Evolutionary conservation across 2,329 filamentous ascomycete species (phyloP), one percentile per base, ranked within the genome.

Genomic region (Coniochaeta sp.): DNA sequence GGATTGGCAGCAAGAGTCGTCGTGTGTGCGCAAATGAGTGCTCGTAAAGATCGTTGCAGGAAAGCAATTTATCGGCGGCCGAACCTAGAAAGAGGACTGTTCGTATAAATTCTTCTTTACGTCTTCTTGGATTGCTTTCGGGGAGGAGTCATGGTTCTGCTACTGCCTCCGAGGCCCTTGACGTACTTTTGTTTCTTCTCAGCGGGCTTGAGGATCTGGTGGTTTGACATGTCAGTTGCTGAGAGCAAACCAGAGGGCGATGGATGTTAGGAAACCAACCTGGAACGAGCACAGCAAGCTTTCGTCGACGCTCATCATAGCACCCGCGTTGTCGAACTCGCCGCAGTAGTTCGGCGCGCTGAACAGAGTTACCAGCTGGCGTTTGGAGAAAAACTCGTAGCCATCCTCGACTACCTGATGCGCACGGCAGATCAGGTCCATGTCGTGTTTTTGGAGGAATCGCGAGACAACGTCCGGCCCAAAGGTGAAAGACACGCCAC

Each of bases 181-280:
- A 96, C 93, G 83, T 96, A 98, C 93, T 98, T 98, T 91, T 97
- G 93, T 89, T 99, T 99, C 89, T 99, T 99, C 86, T 99, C 95
- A 77, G 95, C 95, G 73, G 95, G 95, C 83, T 98, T 99, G 81
- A 99, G 84, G 74, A 99, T 98, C 91, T 96, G 69, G 31, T 26
- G n/a, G 59, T 55, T 50, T 57, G 17, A 31, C 28, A 16, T 2
- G 64, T 73, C 60, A 73, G 67, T 56, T 17, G 57, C 28, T 9
- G 62, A 36, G 17, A 33, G 52, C 34, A 31, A 59, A 61, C 22
- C 14, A 16, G 43, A 4, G 61, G 72, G 63, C 22, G 36, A 22
- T 40, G 40, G 19, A 57, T 38, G 22, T 17, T 22, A 19, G 57
- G 22, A 59, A 57, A 59, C 79, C 60, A 68, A 95, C 91, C 90